These are phyloP conservation scores for Triticum monococcum DNA, from an alignment of 176 grass and related monocot genomes.

Conservation along the genomic window DNA sequence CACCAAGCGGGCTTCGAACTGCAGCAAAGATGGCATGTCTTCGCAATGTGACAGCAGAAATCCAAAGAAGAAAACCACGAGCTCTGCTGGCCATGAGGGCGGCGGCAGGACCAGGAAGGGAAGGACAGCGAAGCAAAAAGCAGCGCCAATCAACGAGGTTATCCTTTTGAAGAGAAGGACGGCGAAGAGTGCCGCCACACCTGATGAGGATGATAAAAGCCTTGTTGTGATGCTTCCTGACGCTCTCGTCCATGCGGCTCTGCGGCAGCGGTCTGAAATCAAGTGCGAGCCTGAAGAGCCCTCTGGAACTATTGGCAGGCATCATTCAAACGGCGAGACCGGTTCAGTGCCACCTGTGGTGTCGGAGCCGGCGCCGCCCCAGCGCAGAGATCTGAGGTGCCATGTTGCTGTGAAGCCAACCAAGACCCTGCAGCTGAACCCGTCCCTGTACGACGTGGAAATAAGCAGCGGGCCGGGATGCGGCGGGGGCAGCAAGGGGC, in stretches of 20 bases:
- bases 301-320: constrained; percentile 26
- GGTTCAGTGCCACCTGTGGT: constrained; percentile 29
- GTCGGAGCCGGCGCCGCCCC: constrained; percentile 29
- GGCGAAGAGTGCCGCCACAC: constrained; percentile 7
- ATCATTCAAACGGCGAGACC: constrained; percentile 19
- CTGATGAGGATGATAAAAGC: constrained; percentile 9
- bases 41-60: neutral
- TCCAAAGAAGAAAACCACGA: constrained; percentile 24
- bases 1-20: constrained; percentile 29
- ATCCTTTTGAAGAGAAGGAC: constrained; percentile 31
- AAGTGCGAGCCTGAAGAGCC: constrained; percentile 16
- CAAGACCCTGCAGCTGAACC: constrained; percentile 58
- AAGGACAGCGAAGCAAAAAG: constrained; percentile 33
- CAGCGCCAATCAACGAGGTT: constrained; percentile 24
- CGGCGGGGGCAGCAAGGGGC: constrained; percentile 52
- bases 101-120: constrained; percentile 23
- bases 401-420: constrained; percentile 30
- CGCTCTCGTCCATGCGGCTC: neutral
- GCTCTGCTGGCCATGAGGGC: constrained; percentile 16
- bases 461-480: constrained; percentile 43
- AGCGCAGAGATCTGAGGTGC: constrained; percentile 10
- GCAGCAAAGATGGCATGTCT: constrained; percentile 23
- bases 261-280: constrained; percentile 4
- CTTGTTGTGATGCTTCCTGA: neutral
- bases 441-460: constrained; percentile 64